Percentiles rank a stretch among this genome's conserved stretches.
phyloP scores from a whole-genome alignment of 2,329 filamentous ascomycete species.

The Cercospora sesami region DNA sequence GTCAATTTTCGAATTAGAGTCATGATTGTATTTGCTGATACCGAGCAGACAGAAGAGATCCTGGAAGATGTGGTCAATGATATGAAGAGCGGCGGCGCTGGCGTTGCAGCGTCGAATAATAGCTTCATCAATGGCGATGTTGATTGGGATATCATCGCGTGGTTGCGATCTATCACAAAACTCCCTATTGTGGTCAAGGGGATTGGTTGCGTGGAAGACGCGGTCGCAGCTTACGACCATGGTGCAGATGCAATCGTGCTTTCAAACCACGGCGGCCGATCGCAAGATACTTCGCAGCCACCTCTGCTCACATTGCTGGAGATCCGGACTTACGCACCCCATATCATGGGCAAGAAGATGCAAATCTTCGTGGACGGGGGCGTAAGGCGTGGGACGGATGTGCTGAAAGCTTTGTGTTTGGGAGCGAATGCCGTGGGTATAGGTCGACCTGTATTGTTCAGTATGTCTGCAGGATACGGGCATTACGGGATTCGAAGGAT shows the following conservation, averaged over 20 bases:
- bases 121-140: slow-evolving; percentile 32
- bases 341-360: slow-evolving; percentile 45
- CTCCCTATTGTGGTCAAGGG: slow-evolving; percentile 43
- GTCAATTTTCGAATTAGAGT: background rate
- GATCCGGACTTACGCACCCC: slow-evolving; percentile 59
- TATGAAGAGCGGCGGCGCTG: slow-evolving; percentile 17
- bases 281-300: slow-evolving; percentile 52
- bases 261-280: slow-evolving; percentile 54
- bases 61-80: slow-evolving; percentile 28
- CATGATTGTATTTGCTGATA: background rate
- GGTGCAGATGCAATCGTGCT: slow-evolving; percentile 47
- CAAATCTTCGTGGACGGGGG: slow-evolving; percentile 63
- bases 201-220: slow-evolving; percentile 44
- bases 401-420: slow-evolving; percentile 66
- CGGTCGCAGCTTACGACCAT: slow-evolving; percentile 43
- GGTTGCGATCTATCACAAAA: slow-evolving; percentile 32
- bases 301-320: slow-evolving; percentile 62
- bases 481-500: slow-evolving; percentile 53
- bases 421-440: slow-evolving; percentile 63
- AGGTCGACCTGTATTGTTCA: slow-evolving; percentile 61
- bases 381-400: slow-evolving; percentile 63
- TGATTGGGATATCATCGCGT: slow-evolving; percentile 30
- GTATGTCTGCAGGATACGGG: slow-evolving; percentile 57
- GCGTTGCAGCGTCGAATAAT: slow-evolving; percentile 32
- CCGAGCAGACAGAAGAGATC: slow-evolving; percentile 21